These are phyloP conservation scores for Funneliformis geosporum DNA, from an alignment of 192 early-diverging fungal genomes.

Conservation along the genomic window DNA sequence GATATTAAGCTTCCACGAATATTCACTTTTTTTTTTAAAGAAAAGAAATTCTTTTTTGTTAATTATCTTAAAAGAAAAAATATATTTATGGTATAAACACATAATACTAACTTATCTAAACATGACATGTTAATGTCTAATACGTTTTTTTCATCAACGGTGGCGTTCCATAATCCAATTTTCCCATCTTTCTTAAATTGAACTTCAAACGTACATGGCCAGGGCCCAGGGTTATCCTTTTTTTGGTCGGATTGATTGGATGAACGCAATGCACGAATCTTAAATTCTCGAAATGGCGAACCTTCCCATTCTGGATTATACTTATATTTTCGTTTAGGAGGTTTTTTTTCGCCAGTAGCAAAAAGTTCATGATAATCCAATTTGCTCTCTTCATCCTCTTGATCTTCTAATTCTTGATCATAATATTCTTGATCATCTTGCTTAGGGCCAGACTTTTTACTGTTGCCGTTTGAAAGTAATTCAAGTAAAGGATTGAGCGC, in stretches of 20 bases:
- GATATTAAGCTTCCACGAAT: conserved; percentile 44
- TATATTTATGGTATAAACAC: not conserved
- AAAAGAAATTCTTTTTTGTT: not conserved
- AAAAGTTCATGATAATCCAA: no score
- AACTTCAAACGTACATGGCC: conserved; percentile 13
- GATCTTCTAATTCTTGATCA: not conserved
- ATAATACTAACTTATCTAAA: conserved; percentile 38
- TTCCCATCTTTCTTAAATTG: conserved; percentile 40
- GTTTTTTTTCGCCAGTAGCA: no score
- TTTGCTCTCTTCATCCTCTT: no score
- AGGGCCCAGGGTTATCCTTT: not conserved
- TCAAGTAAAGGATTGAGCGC: conserved; percentile 35
- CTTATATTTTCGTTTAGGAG: not conserved
- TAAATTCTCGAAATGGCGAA: conserved; percentile 21
- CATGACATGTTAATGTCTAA: conserved; percentile 34
- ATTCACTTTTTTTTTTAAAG: conserved; percentile 26
- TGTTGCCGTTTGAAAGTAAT: conserved; percentile 6
- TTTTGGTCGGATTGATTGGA: not conserved
- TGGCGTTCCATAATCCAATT: conserved; percentile 41
- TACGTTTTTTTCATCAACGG: conserved; percentile 35
- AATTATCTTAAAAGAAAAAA: not conserved
- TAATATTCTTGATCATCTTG: not conserved
- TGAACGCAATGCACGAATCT: not conserved
- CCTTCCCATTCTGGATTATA: conserved; percentile 8
- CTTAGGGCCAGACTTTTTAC: no score